Percentiles rank a stretch among this genome's conserved stretches.
Evolutionary conservation across 2,329 filamentous ascomycete species (phyloP).

Genomic region (Myriosclerotinia scirpicola): DNA sequence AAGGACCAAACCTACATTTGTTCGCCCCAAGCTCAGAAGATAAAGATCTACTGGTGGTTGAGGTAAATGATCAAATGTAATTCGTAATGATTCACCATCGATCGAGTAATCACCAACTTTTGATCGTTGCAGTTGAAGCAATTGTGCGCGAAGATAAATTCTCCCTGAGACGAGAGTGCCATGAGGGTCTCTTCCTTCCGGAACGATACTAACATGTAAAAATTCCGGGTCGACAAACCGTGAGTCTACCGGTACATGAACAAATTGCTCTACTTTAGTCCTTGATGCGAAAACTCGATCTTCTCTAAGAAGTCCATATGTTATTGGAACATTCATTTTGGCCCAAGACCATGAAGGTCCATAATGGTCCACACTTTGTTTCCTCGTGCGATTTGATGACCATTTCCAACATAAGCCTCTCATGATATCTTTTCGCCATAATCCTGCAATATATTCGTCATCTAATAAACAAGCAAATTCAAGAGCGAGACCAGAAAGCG

Average conservation of each 20-base stretch:
- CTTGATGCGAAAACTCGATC: slow-evolving; percentile 4
- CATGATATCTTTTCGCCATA: slow-evolving; percentile 23
- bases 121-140: slow-evolving; percentile 4
- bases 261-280: not conserved
- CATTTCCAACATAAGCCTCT: slow-evolving; percentile 24
- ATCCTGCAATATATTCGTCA: slow-evolving; percentile 24
- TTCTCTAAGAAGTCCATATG: slow-evolving; percentile 15
- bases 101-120: slow-evolving; percentile 14
- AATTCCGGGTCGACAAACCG: not conserved
- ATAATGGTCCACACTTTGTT: slow-evolving; percentile 2
- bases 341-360: slow-evolving; percentile 24
- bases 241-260: slow-evolving; percentile 3
- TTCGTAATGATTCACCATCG: slow-evolving; percentile 1
- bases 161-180: slow-evolving; percentile 13
- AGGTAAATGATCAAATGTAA: slow-evolving; percentile 19
- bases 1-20: slow-evolving; percentile 19
- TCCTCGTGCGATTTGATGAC: not conserved
- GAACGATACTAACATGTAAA: slow-evolving; percentile 19
- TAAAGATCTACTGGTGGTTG: slow-evolving; percentile 18
- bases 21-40: slow-evolving; percentile 11
- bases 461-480: slow-evolving; percentile 15
- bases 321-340: slow-evolving; percentile 21
- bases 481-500: slow-evolving; percentile 24
- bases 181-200: slow-evolving; percentile 7
- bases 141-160: slow-evolving; percentile 12